phyloP scores from a whole-genome alignment of 805 yeast species.

The Ogataea paradorogensis region DNA sequence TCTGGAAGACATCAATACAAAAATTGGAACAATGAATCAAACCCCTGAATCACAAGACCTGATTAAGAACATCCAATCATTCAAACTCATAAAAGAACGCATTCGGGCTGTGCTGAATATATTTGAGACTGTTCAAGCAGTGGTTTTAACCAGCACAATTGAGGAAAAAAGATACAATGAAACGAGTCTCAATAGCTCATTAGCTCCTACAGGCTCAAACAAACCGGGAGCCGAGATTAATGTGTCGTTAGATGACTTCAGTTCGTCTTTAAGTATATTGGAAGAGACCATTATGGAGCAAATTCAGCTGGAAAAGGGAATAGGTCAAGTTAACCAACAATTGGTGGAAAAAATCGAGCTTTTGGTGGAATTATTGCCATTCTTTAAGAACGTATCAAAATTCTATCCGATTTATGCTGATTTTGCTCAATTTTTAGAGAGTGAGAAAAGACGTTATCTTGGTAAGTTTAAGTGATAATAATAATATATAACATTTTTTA shows the following conservation, averaged over 20 bases:
- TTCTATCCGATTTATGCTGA: constrained; percentile 50
- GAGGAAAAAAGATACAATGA: constrained; percentile 13
- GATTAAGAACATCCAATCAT: constrained; percentile 39
- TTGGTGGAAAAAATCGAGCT: constrained; percentile 44
- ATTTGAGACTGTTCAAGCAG: constrained; percentile 43
- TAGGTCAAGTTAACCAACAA: constrained; percentile 32
- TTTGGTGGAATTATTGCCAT: constrained; percentile 46
- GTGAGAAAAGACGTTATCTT: constrained; percentile 33
- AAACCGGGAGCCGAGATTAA: constrained; percentile 4
- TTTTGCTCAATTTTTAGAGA: constrained; percentile 43
- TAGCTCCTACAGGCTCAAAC: constrained; percentile 14
- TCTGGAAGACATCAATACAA: constrained; percentile 32
- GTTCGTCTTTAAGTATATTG: constrained; percentile 41
- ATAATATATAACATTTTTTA: not conserved
- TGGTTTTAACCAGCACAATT: constrained; percentile 33
- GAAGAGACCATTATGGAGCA: constrained; percentile 45
- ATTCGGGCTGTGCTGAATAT: constrained; percentile 44
- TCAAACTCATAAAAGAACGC: constrained; percentile 45
- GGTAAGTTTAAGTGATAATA: constrained; percentile 15
- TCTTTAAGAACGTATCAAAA: constrained; percentile 50
- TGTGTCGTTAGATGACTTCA: constrained; percentile 29
- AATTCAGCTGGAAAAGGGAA: constrained; percentile 31
- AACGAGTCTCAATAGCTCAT: not conserved
- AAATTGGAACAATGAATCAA: constrained; percentile 19
- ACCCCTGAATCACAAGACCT: constrained; percentile 17